Evolutionary conservation across 2,329 filamentous ascomycete genomes (phyloP).

Genomic region (Aspergillus novofumigatus): DNA sequence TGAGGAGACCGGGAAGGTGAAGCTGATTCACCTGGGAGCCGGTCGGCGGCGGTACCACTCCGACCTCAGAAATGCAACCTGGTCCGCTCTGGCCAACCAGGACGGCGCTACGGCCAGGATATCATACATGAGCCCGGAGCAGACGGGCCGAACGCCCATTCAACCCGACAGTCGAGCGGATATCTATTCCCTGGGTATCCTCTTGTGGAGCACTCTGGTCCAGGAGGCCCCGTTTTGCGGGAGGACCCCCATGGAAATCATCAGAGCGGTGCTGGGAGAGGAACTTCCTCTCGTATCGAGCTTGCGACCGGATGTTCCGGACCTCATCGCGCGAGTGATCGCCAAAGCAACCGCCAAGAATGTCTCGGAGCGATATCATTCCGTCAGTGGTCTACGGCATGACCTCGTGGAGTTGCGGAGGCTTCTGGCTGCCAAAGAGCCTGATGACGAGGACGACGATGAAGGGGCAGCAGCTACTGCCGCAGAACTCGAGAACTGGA

Average conservation of each 20-base stretch:
- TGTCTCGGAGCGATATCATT: slow-evolving; percentile 82
- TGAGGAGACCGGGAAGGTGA: slow-evolving; percentile 64
- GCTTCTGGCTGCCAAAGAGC: too few relatives aligned
- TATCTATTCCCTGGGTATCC: slow-evolving; percentile 83
- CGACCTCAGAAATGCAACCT: slow-evolving; percentile 33
- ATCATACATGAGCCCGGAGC: slow-evolving; percentile 88
- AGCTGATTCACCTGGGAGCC: slow-evolving; percentile 79
- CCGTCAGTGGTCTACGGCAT: slow-evolving; percentile 57
- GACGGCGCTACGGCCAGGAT: slow-evolving; percentile 84
- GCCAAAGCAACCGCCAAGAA: slow-evolving; percentile 90
- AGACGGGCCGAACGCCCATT: slow-evolving; percentile 86
- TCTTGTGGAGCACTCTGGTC: slow-evolving; percentile 82
- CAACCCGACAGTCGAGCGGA: slow-evolving; percentile 90
- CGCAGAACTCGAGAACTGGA: slow-evolving; percentile 66
- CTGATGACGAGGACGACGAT: too few relatives aligned
- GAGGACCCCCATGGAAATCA: slow-evolving; percentile 77
- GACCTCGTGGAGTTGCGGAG: too few relatives aligned
- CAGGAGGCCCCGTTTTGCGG: slow-evolving; percentile 78
- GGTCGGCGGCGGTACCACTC: slow-evolving; percentile 68
- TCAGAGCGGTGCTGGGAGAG: slow-evolving; percentile 80
- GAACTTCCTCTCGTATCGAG: slow-evolving; percentile 72
- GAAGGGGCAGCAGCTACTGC: slow-evolving; percentile 76
- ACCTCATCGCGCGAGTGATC: slow-evolving; percentile 75
- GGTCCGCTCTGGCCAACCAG: slow-evolving; percentile 78
- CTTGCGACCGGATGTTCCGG: slow-evolving; percentile 76